Percentiles rank a stretch among this genome's conserved stretches.
Conservation (phyloP, 352 stramenopile genomes). For the Saprolegnia parasitica region DNA sequence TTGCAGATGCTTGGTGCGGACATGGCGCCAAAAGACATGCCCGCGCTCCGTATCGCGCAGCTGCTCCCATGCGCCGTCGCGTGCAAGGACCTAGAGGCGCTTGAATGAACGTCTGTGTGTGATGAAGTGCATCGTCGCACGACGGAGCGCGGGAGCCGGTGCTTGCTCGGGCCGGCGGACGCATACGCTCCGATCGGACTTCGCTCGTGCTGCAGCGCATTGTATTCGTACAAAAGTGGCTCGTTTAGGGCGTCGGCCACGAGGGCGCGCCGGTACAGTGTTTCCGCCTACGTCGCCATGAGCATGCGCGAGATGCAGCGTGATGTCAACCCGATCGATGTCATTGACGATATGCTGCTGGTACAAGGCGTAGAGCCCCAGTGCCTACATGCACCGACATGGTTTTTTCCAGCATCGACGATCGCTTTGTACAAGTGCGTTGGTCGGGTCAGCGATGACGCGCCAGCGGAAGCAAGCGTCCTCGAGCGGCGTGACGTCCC, state of each 20-base stretch:
- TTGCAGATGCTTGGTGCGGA: not conserved
- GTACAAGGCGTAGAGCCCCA: constrained; percentile 63
- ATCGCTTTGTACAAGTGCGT: constrained; percentile 39
- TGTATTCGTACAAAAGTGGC: constrained; percentile 53
- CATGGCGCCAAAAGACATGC: too few relatives aligned
- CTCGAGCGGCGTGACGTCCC: constrained; percentile 36
- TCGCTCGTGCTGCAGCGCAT: constrained; percentile 48
- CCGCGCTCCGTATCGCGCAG: too few relatives aligned
- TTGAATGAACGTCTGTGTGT: too few relatives aligned
- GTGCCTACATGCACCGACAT: constrained; percentile 33
- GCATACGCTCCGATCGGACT: constrained; percentile 47
- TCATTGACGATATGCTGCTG: constrained; percentile 52
- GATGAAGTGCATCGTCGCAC: constrained; percentile 8
- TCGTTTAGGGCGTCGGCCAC: constrained; percentile 48
- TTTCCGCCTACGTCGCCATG: constrained; percentile 38
- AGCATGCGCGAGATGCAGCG: too few relatives aligned
- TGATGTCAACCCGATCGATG: constrained; percentile 47
- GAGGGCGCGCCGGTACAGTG: constrained; percentile 60
- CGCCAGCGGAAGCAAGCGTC: constrained; percentile 59
- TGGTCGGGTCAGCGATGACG: constrained; percentile 49
- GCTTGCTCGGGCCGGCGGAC: constrained; percentile 45
- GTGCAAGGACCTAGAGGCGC: too few relatives aligned
- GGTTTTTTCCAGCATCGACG: too few relatives aligned
- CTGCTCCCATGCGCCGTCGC: too few relatives aligned
- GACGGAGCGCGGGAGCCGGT: constrained; percentile 29